phyloP scores from a whole-genome alignment of 2,329 filamentous ascomycete species.

The Penicillium vulpinum region DNA sequence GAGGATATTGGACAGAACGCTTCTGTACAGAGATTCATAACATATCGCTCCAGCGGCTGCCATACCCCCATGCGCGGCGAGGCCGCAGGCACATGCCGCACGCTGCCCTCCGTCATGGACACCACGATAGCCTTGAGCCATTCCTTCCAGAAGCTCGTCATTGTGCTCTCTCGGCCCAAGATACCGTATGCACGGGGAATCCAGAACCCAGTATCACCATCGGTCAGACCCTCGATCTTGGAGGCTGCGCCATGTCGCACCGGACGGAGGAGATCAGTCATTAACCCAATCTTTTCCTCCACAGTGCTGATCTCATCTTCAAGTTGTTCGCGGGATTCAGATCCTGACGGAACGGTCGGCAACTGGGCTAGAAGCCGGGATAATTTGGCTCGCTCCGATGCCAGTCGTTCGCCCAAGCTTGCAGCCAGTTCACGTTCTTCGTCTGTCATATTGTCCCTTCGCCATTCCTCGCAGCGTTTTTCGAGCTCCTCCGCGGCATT shows the following conservation, averaged over 20 bases:
- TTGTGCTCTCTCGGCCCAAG: conserved; percentile 76
- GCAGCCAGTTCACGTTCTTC: conserved; percentile 93
- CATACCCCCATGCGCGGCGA: conserved; percentile 90
- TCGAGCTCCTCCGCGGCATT: conserved; percentile 76
- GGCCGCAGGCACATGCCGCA: conserved; percentile 80
- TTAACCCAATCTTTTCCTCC: conserved; percentile 94
- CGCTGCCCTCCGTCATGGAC: conserved; percentile 86
- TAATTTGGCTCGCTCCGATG: conserved; percentile 81
- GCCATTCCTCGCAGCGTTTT: conserved; percentile 79
- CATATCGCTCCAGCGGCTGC: conserved; percentile 95
- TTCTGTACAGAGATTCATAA: conserved; percentile 94
- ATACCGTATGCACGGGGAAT: conserved; percentile 91
- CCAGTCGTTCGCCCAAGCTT: conserved; percentile 84
- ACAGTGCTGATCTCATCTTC: conserved; percentile 95
- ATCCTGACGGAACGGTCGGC: conserved; percentile 76
- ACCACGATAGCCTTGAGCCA: conserved; percentile 94
- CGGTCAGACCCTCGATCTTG: conserved; percentile 94
- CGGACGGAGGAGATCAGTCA: conserved; percentile 92
- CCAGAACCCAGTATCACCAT: conserved; percentile 95
- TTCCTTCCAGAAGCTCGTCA: conserved; percentile 96
- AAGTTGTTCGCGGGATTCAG: conserved; percentile 74
- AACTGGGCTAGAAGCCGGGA: conserved; percentile 84
- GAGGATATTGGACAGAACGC: conserved; percentile 89
- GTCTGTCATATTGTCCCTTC: conserved; percentile 92
- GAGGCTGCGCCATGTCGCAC: conserved; percentile 91